These are phyloP conservation scores for Aspergillus fischeri DNA, from an alignment of 2,329 filamentous ascomycete genomes.

Conservation along the genomic window DNA sequence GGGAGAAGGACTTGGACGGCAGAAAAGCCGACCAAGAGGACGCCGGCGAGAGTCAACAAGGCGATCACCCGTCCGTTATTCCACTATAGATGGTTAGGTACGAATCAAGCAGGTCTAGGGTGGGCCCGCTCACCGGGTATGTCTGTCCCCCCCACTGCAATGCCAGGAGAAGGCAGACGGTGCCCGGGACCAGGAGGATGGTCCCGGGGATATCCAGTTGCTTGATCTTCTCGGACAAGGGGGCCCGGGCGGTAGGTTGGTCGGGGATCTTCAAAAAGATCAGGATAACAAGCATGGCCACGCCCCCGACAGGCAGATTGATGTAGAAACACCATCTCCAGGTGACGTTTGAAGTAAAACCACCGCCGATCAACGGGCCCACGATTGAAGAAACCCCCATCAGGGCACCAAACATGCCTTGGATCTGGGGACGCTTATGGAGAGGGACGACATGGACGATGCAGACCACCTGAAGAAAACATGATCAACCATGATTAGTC, in stretches of 20 bases:
- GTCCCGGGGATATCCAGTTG: constrained; percentile 1
- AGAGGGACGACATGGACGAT: constrained; percentile 28
- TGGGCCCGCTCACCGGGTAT: neutral
- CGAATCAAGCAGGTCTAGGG: too few relatives aligned
- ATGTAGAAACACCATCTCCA: constrained; percentile 53
- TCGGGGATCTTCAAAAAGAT: constrained; percentile 14
- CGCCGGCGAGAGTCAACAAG: constrained; percentile 2
- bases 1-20: constrained; percentile 1
- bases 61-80: constrained; percentile 5
- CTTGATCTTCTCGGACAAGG: neutral
- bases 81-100: constrained; percentile 1
- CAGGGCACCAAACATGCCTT: constrained; percentile 31
- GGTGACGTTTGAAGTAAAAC: constrained; percentile 34
- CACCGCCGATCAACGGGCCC: constrained; percentile 35
- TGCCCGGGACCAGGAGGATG: neutral
- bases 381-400: constrained; percentile 31
- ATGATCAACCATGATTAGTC: too few relatives aligned
- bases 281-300: constrained; percentile 18
- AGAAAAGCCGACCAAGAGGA: constrained; percentile 2
- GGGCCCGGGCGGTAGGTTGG: neutral
- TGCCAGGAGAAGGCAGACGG: constrained; percentile 11
- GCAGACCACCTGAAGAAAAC: constrained; percentile 13
- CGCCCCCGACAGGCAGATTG: constrained; percentile 47
- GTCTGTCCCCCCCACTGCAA: constrained; percentile 12
- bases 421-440: constrained; percentile 26